Evolutionary conservation across 1,284 basidiomycete species (phyloP).

Genomic region (Volvariella surrecta): DNA sequence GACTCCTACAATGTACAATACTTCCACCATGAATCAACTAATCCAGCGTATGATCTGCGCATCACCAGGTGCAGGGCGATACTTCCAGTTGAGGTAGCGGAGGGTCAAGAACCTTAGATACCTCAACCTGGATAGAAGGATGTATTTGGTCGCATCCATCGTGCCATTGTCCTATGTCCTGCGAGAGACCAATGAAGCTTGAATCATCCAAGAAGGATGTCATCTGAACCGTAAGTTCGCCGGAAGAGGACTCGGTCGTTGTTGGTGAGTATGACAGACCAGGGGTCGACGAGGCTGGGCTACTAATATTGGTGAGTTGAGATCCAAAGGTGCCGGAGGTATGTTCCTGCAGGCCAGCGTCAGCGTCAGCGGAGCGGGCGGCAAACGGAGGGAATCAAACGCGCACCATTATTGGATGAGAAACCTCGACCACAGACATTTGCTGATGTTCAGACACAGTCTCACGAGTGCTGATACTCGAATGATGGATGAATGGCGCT

Average conservation of each 20-base stretch:
- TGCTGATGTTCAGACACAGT: background rate
- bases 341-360: background rate
- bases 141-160: background rate
- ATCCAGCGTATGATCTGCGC: background rate
- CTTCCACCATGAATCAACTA: too few species aligned
- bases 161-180: background rate
- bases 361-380: background rate
- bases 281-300: slow-evolving; percentile 39
- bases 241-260: slow-evolving; percentile 42
- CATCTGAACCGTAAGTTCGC: slow-evolving; percentile 47
- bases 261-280: slow-evolving; percentile 47
- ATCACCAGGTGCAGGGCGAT: background rate
- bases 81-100: background rate
- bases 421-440: background rate
- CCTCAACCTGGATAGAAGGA: background rate
- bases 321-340: background rate
- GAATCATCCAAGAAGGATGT: slow-evolving; percentile 31
- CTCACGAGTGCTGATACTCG: background rate
- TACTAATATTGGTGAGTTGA: slow-evolving; percentile 7
- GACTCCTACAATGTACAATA: background rate
- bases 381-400: background rate
- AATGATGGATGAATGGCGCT: too few species aligned
- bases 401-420: background rate
- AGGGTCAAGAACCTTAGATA: background rate
- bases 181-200: background rate